Base-by-base conservation (phyloP, 768 basidiomycete species). In the Tricholoma matsutake region DNA sequence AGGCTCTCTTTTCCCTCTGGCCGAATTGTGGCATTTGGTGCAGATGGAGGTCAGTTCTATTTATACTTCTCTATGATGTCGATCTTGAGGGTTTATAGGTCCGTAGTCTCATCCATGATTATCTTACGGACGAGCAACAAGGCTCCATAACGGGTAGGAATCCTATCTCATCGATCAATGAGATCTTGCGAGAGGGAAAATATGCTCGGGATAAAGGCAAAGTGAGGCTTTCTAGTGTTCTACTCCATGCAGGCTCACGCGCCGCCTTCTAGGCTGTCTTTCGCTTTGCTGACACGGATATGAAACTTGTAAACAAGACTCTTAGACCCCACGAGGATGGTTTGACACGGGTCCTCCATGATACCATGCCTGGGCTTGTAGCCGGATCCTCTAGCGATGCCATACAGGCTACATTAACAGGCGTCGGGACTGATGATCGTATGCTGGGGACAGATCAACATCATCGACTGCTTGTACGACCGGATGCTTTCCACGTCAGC, bases 401-500 rank as follows among this genome's bases (percentile, higher is more conserved):
- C n/a, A 76, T 84, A 0, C 89, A 89, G 67, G 75, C 83, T 3
- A 82, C 87, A 22, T 65, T 89, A 25, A 81, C 83, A 22, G 83
- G 77, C 57, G 79, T 86, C 34, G 86, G 84, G 13, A 80, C 82
- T 16, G 93, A 94, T 57, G 92, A 95, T 64, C 87, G 88, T 22
- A 73, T 88, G 60, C 79, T 89, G 6, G 87, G 87, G 11, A 79
- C 79, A 4, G 89, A 88, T 49, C 88, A 92, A 47, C 88, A 89
- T 58, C 97, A 98, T 75, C 84, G 91, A 51, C 79, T 92, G 32
- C 81, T 98, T 20, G 88, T 98, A 59, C 86, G 86, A 52, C 91
- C 97, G 1, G 91, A 98, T 69, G 93, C 94, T 2, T 98, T 98
- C 77, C 94, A 96, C 74, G 93, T 98, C 58, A 91, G 87, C 54